Percentiles rank a stretch among this genome's conserved stretches.
phyloP scores from a whole-genome alignment of 1,284 basidiomycete species.

The Boletus semigastroideus region DNA sequence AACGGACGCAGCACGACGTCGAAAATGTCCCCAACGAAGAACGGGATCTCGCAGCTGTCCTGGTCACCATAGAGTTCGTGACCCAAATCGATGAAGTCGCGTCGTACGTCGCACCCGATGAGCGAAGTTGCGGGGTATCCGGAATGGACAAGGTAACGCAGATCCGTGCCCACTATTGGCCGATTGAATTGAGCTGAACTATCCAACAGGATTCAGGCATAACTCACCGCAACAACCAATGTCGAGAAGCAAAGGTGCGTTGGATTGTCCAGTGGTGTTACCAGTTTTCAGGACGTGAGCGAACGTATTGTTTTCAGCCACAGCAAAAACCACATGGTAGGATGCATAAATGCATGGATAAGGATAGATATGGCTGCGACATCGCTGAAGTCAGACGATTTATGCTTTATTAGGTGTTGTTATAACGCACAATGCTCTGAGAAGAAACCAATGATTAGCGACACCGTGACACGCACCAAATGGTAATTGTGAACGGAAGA shows the following conservation, averaged over 20 bases:
- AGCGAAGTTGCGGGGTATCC: constrained; percentile 33
- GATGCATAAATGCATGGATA: constrained; percentile 39
- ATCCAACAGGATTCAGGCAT: neutral
- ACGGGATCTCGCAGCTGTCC: constrained; percentile 25
- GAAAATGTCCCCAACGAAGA: constrained; percentile 36
- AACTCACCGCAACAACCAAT: constrained; percentile 39
- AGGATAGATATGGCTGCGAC: constrained; percentile 30
- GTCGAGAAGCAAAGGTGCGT: constrained; percentile 31
- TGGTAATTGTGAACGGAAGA: neutral
- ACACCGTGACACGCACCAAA: neutral
- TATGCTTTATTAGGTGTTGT: neutral
- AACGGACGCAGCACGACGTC: constrained; percentile 15
- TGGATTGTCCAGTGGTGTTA: neutral
- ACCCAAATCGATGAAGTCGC: constrained; percentile 34
- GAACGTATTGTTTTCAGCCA: constrained; percentile 31
- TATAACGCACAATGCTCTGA: constrained; percentile 1
- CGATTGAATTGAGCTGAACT: neutral
- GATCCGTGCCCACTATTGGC: constrained; percentile 33
- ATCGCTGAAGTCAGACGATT: neutral
- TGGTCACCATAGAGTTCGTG: constrained; percentile 30
- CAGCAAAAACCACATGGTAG: constrained; percentile 33
- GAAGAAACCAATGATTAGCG: neutral
- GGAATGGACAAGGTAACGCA: constrained; percentile 34
- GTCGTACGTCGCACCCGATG: constrained; percentile 35
- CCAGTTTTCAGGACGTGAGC: constrained; percentile 18